These are phyloP conservation scores for Aspergillus funiculosus DNA, from an alignment of 495 filamentous ascomycete genomes.

Conservation along the genomic window DNA sequence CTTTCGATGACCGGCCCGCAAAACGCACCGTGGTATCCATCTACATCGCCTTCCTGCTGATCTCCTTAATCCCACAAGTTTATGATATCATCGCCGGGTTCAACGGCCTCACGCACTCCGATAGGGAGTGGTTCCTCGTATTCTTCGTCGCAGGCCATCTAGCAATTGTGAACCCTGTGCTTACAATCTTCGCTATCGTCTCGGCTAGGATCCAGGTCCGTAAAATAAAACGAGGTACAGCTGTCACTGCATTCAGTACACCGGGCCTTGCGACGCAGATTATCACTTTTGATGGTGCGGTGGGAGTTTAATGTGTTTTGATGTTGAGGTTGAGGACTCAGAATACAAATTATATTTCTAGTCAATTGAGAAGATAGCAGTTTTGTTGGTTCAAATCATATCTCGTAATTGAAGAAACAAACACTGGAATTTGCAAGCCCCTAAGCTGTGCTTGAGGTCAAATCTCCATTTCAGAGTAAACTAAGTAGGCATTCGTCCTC, in stretches of 20 bases:
- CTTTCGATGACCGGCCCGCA: neutral
- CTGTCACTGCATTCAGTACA: neutral
- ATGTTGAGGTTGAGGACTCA: no score
- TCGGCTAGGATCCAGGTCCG: neutral
- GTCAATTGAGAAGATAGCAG: no score
- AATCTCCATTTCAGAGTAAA: no score
- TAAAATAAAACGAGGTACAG: neutral
- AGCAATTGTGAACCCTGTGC: neutral
- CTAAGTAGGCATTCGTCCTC: no score
- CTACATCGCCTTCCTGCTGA: neutral
- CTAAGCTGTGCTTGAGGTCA: no score
- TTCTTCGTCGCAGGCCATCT: neutral
- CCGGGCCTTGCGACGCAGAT: slow-evolving; percentile 1
- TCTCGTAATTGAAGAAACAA: no score
- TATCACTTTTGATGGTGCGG: neutral
- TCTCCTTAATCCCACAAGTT: slow-evolving; percentile 1
- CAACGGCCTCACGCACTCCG: neutral
- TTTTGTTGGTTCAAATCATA: no score
- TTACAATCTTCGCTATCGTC: neutral
- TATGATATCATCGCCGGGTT: neutral
- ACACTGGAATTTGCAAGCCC: no score
- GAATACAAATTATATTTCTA: no score
- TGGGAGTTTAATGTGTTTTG: no score
- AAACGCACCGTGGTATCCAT: neutral
- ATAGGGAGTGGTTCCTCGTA: neutral